phyloP scores from a whole-genome alignment of 2,329 filamentous ascomycete genomes.

The Fusarium lyarnte region DNA sequence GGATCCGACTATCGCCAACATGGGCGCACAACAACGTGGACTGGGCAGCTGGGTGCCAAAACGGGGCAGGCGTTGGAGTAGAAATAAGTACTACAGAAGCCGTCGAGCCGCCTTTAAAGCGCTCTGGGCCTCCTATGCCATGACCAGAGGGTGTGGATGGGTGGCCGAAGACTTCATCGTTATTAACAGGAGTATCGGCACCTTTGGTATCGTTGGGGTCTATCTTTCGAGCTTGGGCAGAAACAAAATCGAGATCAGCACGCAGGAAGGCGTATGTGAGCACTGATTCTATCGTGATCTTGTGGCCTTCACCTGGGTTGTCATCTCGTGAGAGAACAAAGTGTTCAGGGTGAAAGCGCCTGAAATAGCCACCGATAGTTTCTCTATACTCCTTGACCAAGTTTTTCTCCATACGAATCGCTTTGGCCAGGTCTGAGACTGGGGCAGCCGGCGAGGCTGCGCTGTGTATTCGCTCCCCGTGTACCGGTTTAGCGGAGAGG shows the following conservation, averaged over 20 bases:
- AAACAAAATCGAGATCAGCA: slow-evolving; percentile 93
- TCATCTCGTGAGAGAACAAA: slow-evolving; percentile 63
- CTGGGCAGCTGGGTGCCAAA: slow-evolving; percentile 91
- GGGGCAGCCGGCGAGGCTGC: slow-evolving; percentile 59
- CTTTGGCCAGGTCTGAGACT: slow-evolving; percentile 66
- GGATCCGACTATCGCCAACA: slow-evolving; percentile 90
- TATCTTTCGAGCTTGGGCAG: slow-evolving; percentile 86
- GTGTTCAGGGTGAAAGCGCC: slow-evolving; percentile 84
- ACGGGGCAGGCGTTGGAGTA: slow-evolving; percentile 89
- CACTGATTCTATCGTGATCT: slow-evolving; percentile 76
- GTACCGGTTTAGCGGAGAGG: slow-evolving; percentile 49
- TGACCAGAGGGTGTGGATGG: slow-evolving; percentile 65
- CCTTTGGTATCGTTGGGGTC: slow-evolving; percentile 75
- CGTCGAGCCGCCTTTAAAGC: slow-evolving; percentile 94
- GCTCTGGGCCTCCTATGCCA: slow-evolving; percentile 76
- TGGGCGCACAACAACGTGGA: slow-evolving; percentile 88
- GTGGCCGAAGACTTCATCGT: slow-evolving; percentile 80
- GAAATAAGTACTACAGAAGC: slow-evolving; percentile 90
- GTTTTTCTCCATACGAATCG: slow-evolving; percentile 73
- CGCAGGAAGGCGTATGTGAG: slow-evolving; percentile 93
- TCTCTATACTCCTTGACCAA: slow-evolving; percentile 82
- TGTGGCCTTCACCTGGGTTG: slow-evolving; percentile 42
- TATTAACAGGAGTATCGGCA: slow-evolving; percentile 82
- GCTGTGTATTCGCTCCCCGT: slow-evolving; percentile 51
- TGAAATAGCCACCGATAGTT: slow-evolving; percentile 93